A percentile compares a stretch with the other conserved stretches of the same genome.
Conservation (phyloP, 305 asterid species). For the Plantago rigida region DNA sequence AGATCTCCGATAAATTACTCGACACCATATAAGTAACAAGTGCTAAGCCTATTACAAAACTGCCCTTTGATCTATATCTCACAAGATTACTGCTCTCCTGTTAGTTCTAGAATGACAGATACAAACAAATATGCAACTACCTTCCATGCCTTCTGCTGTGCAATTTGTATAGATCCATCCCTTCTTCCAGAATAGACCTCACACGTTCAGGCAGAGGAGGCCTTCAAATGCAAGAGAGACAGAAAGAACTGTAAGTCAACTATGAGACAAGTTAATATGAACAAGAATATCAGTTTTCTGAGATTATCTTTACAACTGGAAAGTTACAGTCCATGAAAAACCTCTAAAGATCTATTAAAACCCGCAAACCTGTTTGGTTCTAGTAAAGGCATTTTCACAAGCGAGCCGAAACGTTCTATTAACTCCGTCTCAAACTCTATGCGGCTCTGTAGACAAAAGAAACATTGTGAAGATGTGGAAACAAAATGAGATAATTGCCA, state of each 20-base stretch:
- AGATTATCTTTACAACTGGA: neutral
- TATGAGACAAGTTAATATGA: neutral
- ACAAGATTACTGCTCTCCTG: neutral
- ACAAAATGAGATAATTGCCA: conserved; percentile 2
- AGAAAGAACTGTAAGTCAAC: conserved; percentile 24
- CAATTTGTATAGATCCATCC: conserved; percentile 63
- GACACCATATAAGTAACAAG: neutral
- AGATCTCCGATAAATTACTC: neutral
- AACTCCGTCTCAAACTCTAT: conserved; percentile 75
- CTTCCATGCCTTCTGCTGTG: conserved; percentile 67
- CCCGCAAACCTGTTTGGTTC: conserved; percentile 55
- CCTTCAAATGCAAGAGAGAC: conserved; percentile 43
- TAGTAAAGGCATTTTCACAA: conserved; percentile 88
- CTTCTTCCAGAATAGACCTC: conserved; percentile 70
- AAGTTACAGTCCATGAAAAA: neutral
- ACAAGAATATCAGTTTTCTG: neutral
- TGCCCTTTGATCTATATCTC: conserved; percentile 8
- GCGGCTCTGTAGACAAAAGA: conserved; percentile 51
- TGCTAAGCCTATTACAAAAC: conserved; percentile 9
- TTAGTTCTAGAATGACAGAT: neutral
- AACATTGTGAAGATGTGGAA: conserved; percentile 14
- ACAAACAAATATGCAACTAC: conserved; percentile 29
- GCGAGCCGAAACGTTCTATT: conserved; percentile 78
- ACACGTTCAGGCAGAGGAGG: conserved; percentile 67
- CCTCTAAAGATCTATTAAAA: conserved; percentile 6